These are phyloP conservation scores for Lasiosphaeria ovina DNA, from an alignment of 495 filamentous ascomycete genomes.

Conservation along the genomic window DNA sequence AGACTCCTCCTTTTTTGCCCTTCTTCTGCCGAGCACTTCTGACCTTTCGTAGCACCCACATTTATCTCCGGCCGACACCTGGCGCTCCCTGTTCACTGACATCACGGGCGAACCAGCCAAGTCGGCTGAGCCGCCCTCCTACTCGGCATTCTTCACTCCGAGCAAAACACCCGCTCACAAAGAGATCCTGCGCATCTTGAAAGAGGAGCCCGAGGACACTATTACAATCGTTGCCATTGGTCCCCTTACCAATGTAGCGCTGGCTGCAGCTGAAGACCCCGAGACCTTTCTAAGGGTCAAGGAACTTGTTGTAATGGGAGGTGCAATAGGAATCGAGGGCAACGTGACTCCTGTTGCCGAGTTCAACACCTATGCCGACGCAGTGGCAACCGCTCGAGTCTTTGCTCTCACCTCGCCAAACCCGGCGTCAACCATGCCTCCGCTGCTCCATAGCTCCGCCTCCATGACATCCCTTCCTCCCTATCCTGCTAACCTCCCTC, in stretches of 20 bases:
- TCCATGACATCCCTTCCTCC: conserved; percentile 49
- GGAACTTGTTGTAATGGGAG: conserved; percentile 96
- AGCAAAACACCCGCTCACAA: conserved; percentile 69
- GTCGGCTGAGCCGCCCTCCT: conserved; percentile 39
- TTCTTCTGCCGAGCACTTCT: conserved; percentile 2
- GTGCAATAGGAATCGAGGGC: conserved; percentile 72
- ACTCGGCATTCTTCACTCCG: conserved; percentile 62
- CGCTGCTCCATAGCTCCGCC: conserved; percentile 31
- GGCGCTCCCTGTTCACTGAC: conserved; percentile 76
- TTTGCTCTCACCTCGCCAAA: conserved; percentile 83
- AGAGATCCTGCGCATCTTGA: conserved; percentile 81
- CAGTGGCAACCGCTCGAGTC: conserved; percentile 80
- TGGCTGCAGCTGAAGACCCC: conserved; percentile 80
- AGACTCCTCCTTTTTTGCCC: neutral
- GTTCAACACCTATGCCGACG: conserved; percentile 82
- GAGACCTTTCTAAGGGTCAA: conserved; percentile 84
- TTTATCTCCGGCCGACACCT: conserved; percentile 76
- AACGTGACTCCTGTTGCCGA: conserved; percentile 80
- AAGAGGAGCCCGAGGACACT: conserved; percentile 73
- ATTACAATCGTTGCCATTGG: conserved; percentile 89
- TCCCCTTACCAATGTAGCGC: conserved; percentile 85
- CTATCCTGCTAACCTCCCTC: conserved; percentile 66
- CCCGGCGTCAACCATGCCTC: conserved; percentile 68
- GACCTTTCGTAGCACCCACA: conserved; percentile 69
- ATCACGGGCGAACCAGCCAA: conserved; percentile 37